Conservation (phyloP, 176 grass and related monocot species). For the Dendrocalamus sinicus region DNA sequence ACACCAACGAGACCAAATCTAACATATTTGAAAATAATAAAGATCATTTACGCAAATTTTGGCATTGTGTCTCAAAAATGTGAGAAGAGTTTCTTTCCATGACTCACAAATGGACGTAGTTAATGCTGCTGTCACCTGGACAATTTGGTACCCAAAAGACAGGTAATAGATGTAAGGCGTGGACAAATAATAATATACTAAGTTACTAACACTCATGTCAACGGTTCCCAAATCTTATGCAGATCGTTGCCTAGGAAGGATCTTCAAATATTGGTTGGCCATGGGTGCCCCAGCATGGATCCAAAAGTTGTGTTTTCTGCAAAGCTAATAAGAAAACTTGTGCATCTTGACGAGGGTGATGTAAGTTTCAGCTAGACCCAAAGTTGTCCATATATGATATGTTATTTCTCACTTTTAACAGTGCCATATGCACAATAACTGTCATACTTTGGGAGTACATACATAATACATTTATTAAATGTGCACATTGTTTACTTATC, state of each 20-base stretch:
- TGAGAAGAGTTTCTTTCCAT: not conserved
- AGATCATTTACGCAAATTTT: not conserved
- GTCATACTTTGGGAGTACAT: not conserved
- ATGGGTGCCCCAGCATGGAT: constrained; percentile 87
- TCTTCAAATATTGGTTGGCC: constrained; percentile 84
- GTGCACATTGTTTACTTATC: constrained; percentile 2
- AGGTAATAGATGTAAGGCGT: constrained; percentile 12
- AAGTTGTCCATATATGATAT: constrained; percentile 27
- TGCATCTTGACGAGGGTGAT: constrained; percentile 96
- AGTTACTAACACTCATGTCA: constrained; percentile 14
- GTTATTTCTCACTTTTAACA: constrained; percentile 12
- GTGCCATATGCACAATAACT: not conserved
- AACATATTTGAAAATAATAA: constrained; percentile 3
- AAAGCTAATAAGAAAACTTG: constrained; percentile 88
- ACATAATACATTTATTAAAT: not conserved
- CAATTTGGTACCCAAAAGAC: not conserved
- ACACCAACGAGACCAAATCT: constrained; percentile 6
- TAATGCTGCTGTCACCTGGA: not conserved
- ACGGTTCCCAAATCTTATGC: constrained; percentile 42
- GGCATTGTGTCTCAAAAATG: not conserved
- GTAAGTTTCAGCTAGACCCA: constrained; percentile 58
- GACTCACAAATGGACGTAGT: not conserved
- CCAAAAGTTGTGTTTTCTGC: constrained; percentile 89
- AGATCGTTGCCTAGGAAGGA: constrained; percentile 85
- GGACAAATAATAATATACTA: not conserved